A percentile compares a stretch with the other conserved stretches of the same genome.
Evolutionary conservation across 768 basidiomycete genomes (phyloP).

Genomic region (Boletus tylopilopsis): DNA sequence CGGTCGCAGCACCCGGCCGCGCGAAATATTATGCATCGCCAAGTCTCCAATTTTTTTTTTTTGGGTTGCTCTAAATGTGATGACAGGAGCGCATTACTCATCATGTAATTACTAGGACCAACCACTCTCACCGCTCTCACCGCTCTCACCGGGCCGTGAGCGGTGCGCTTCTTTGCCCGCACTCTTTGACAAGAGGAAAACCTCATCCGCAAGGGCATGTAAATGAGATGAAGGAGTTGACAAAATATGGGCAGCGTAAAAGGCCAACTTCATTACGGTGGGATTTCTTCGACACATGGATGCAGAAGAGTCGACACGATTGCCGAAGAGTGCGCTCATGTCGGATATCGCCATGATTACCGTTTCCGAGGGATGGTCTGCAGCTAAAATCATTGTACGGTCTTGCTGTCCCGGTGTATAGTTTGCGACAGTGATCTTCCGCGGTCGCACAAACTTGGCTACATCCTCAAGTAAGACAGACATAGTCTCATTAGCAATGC

Average conservation of each 20-base stretch:
- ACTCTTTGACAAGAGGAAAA: slow-evolving; percentile 24
- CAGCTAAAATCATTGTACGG: not conserved
- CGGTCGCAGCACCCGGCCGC: not conserved
- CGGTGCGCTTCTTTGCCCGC: slow-evolving; percentile 21
- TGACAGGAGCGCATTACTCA: not conserved
- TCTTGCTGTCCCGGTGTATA: not conserved
- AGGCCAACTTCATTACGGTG: slow-evolving; percentile 57
- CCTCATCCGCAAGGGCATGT: slow-evolving; percentile 41
- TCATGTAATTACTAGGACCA: not conserved
- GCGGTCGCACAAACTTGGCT: slow-evolving; percentile 48
- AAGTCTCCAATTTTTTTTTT: too few species aligned
- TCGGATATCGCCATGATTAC: slow-evolving; percentile 29
- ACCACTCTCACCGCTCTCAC: too few species aligned
- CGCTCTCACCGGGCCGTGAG: not conserved
- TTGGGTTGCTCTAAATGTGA: not conserved
- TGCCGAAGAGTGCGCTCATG: slow-evolving; percentile 19
- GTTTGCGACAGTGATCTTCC: slow-evolving; percentile 18
- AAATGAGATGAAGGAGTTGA: slow-evolving; percentile 45
- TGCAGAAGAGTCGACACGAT: not conserved
- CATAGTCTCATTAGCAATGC: slow-evolving; percentile 40
- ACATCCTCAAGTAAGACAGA: slow-evolving; percentile 56
- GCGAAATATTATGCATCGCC: too few species aligned
- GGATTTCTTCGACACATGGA: slow-evolving; percentile 25
- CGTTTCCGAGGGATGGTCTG: slow-evolving; percentile 13
- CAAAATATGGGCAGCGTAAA: slow-evolving; percentile 63